These are phyloP conservation scores for Boletus vinaceobasis DNA, from an alignment of 768 basidiomycete species.

Conservation along the genomic window DNA sequence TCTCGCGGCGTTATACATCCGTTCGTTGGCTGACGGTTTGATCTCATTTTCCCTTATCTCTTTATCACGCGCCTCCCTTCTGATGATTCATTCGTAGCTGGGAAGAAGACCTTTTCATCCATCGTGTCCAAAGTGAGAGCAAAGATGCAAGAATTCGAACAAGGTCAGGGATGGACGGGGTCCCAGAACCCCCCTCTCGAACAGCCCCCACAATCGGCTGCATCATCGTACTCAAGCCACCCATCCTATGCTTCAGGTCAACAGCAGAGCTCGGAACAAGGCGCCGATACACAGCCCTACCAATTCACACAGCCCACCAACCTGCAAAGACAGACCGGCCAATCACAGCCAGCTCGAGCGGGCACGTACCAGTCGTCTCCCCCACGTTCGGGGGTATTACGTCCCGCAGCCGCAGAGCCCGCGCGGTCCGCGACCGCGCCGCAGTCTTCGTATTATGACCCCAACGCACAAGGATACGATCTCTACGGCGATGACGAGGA, in stretches of 20 bases:
- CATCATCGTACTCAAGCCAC: neutral
- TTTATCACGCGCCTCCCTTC: neutral
- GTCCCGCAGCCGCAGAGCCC: neutral
- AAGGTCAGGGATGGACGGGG: constrained; percentile 30
- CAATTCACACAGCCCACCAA: neutral
- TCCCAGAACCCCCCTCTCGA: constrained; percentile 5
- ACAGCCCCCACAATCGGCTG: neutral
- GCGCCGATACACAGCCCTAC: constrained; percentile 3
- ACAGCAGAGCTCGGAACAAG: constrained; percentile 2
- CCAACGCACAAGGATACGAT: constrained; percentile 31
- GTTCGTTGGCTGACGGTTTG: neutral
- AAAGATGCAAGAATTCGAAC: constrained; percentile 80
- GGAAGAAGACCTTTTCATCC: constrained; percentile 73
- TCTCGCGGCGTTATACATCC: neutral
- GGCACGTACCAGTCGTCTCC: constrained; percentile 10
- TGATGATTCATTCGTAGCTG: constrained; percentile 40
- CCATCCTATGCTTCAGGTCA: neutral
- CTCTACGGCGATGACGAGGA: constrained; percentile 19
- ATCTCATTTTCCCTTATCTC: neutral
- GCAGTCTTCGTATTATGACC: constrained; percentile 35
- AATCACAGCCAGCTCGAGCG: constrained; percentile 5
- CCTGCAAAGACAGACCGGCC: constrained; percentile 2
- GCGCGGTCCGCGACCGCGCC: constrained; percentile 3
- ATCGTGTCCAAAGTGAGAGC: constrained; percentile 76
- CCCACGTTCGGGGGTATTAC: constrained; percentile 10